Percentiles rank a stretch among this genome's conserved stretches.
Conservation (phyloP, 371 early-diverging fungal genomes). For the Dipsacomyces acuminosporus region DNA sequence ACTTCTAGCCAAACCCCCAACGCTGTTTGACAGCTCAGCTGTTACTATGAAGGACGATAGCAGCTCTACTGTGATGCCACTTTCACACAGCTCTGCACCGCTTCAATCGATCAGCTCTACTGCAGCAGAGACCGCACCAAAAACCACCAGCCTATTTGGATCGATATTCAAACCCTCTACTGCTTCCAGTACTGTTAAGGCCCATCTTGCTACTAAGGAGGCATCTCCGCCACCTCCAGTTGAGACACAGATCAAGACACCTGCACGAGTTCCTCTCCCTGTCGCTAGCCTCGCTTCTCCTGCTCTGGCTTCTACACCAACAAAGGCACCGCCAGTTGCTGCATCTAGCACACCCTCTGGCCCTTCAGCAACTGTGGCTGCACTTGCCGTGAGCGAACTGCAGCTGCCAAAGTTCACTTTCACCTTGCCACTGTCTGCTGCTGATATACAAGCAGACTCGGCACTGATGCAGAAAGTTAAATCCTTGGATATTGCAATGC, state of each 20-base stretch:
- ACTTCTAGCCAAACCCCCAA: too few species aligned
- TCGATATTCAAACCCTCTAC: background rate
- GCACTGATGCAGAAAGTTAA: background rate
- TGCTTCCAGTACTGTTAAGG: background rate
- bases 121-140: too few species aligned
- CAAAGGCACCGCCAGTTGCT: background rate
- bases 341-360: background rate
- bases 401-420: slow-evolving; percentile 8
- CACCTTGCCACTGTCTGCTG: background rate
- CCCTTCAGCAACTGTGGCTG: background rate
- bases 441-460: background rate
- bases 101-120: too few species aligned
- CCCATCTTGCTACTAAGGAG: too few species aligned
- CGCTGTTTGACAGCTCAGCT: too few species aligned
- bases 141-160: too few species aligned
- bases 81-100: too few species aligned
- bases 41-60: too few species aligned
- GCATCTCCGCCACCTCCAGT: slow-evolving; percentile 5
- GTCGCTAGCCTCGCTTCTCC: background rate
- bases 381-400: slow-evolving; percentile 8
- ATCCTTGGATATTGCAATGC: background rate
- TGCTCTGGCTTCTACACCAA: background rate
- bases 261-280: background rate
- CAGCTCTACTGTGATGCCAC: too few species aligned
- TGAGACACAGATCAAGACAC: slow-evolving; percentile 6